Evolutionary conservation across 176 grass and related monocot species (phyloP).

Genomic region (Oryza glumipatula): DNA sequence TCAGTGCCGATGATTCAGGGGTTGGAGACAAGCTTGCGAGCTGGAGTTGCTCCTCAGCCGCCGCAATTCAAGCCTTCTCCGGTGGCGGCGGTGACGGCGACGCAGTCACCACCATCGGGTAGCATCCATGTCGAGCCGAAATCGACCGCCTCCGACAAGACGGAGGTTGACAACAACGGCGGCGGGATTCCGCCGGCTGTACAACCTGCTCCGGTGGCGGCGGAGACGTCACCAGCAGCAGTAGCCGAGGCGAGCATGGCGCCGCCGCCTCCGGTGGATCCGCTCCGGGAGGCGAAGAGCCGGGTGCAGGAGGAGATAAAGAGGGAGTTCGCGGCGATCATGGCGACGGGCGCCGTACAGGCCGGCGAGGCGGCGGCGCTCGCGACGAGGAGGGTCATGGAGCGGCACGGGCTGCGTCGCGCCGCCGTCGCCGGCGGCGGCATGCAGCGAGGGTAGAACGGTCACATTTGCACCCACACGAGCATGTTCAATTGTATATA

Average conservation of each 20-base stretch:
- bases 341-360: conserved; percentile 52
- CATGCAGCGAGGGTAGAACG: conserved; percentile 38
- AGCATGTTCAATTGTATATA: background rate
- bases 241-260: conserved; percentile 3
- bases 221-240: background rate
- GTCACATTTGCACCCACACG: background rate
- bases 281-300: conserved; percentile 51
- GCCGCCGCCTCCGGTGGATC: conserved; percentile 24
- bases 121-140: conserved; percentile 5
- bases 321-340: conserved; percentile 69
- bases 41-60: conserved; percentile 57
- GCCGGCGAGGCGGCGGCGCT: conserved; percentile 69
- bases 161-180: background rate
- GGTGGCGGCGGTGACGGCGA: background rate
- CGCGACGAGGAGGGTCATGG: conserved; percentile 65
- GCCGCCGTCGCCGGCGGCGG: background rate
- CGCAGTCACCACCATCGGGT: background rate
- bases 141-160: background rate
- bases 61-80: conserved; percentile 49
- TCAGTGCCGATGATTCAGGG: conserved; percentile 83
- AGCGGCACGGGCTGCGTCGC: conserved; percentile 54
- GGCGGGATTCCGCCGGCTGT: conserved; percentile 22
- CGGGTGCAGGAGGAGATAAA: conserved; percentile 68
- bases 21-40: conserved; percentile 62
- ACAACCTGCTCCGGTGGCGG: conserved; percentile 20